These are phyloP conservation scores for Tolypocladium cylindrosporum DNA, from an alignment of 2,329 filamentous ascomycete species.

Conservation along the genomic window DNA sequence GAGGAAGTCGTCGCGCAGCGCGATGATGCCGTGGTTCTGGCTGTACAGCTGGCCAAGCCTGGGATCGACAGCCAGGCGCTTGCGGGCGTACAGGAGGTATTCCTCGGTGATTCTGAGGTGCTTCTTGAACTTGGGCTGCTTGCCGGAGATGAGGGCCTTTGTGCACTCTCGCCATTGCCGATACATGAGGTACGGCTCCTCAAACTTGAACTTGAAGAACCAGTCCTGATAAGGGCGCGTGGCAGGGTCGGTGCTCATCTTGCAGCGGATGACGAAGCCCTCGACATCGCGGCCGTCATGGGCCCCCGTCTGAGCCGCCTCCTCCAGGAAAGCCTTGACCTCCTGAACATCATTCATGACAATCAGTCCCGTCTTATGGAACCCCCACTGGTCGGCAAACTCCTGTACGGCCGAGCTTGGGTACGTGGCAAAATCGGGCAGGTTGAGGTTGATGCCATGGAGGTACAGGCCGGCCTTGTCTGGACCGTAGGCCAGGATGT, in stretches of 20 bases:
- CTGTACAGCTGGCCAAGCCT: conserved; percentile 62
- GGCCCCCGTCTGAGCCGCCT: conserved; percentile 76
- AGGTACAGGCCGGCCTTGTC: conserved; percentile 85
- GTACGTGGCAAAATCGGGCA: conserved; percentile 86
- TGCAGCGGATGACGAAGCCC: conserved; percentile 92
- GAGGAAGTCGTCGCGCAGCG: conserved; percentile 80
- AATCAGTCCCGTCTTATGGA: conserved; percentile 77
- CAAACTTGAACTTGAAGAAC: conserved; percentile 99
- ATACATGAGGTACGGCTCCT: conserved; percentile 98
- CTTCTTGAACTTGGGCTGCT: conserved; percentile 69
- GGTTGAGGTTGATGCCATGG: conserved; percentile 90
- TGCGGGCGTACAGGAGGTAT: conserved; percentile 74
- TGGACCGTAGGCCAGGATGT: conserved; percentile 80
- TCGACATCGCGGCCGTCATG: conserved; percentile 90
- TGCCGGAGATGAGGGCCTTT: conserved; percentile 72
- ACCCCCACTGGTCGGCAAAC: conserved; percentile 89
- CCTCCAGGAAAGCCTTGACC: conserved; percentile 73
- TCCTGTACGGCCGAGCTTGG: conserved; percentile 72
- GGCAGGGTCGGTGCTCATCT: conserved; percentile 43
- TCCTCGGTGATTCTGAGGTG: conserved; percentile 84
- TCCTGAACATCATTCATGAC: conserved; percentile 63
- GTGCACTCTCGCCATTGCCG: conserved; percentile 97
- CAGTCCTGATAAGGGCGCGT: conserved; percentile 65
- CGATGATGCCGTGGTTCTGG: conserved; percentile 90
- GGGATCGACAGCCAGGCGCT: conserved; percentile 59